Conservation (phyloP, 345 rosid genomes). For the Firmiana major region DNA sequence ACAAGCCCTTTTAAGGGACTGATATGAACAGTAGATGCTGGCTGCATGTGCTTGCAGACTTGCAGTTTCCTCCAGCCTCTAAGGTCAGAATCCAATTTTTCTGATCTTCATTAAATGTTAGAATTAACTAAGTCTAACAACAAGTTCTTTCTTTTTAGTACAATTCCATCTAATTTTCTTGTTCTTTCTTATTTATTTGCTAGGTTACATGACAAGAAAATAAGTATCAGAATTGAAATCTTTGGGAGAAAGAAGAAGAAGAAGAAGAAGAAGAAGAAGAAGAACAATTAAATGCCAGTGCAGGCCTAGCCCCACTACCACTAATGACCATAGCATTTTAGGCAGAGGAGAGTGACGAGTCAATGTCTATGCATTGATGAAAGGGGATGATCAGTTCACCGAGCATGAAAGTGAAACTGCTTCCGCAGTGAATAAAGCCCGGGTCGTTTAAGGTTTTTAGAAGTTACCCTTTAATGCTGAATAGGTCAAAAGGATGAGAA, state of each 20-base stretch:
- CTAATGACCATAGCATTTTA: not conserved
- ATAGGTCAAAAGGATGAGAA: slow-evolving; percentile 29
- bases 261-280: no score
- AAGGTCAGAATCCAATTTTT: not conserved
- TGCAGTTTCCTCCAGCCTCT: slow-evolving; percentile 6
- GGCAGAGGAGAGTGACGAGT: not conserved
- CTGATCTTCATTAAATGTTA: not conserved
- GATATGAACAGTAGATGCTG: not conserved
- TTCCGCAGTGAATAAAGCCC: not conserved
- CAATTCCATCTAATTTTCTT: not conserved
- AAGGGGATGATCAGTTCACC: not conserved
- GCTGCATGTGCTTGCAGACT: slow-evolving; percentile 10
- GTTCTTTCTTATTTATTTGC: not conserved
- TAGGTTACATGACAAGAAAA: not conserved
- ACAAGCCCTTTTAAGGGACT: not conserved
- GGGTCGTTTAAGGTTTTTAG: not conserved
- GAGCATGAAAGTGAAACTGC: not conserved
- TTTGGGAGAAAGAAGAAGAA: not conserved
- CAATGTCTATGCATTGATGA: not conserved
- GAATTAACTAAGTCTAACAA: not conserved
- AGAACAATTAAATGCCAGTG: not conserved
- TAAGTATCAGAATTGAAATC: not conserved
- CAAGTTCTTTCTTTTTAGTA: not conserved
- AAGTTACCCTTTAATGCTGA: slow-evolving; percentile 1
- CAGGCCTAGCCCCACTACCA: not conserved